Percentiles rank a stretch among this genome's conserved stretches.
These are phyloP conservation scores for Entonaema liquescens DNA, from an alignment of 495 filamentous ascomycete genomes.

Conservation along the genomic window DNA sequence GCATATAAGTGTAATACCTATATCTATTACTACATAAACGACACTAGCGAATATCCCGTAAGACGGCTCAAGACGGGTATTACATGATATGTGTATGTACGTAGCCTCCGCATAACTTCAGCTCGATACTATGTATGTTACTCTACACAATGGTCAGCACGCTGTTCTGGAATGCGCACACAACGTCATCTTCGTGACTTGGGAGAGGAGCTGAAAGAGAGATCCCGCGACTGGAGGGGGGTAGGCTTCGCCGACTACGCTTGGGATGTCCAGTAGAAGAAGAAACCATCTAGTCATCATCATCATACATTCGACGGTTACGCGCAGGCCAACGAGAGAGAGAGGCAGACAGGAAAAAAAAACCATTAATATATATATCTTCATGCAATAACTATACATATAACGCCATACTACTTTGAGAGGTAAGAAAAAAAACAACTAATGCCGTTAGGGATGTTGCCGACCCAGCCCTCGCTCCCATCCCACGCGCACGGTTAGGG, in stretches of 20 bases:
- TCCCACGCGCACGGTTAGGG: conserved; percentile 34
- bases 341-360: no score
- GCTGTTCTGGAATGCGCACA: conserved; percentile 2
- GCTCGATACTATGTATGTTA: conserved; percentile 3
- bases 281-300: conserved; percentile 9
- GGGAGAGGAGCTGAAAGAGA: not conserved
- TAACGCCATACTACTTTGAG: conserved; percentile 30
- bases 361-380: not conserved
- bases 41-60: not conserved
- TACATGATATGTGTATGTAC: not conserved
- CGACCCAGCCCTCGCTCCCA: conserved; percentile 19
- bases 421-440: conserved; percentile 3
- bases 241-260: conserved; percentile 12
- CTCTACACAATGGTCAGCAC: conserved; percentile 3
- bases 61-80: conserved; percentile 18
- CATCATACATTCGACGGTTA: conserved; percentile 12
- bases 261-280: conserved; percentile 1
- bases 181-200: conserved; percentile 14
- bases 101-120: conserved; percentile 9
- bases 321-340: conserved; percentile 10
- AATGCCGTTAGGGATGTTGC: conserved; percentile 26
- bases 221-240: not conserved
- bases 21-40: not conserved
- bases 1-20: not conserved
- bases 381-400: conserved; percentile 25